Conservation (phyloP, 345 rosid species). For the Sisymbrium altissimum region DNA sequence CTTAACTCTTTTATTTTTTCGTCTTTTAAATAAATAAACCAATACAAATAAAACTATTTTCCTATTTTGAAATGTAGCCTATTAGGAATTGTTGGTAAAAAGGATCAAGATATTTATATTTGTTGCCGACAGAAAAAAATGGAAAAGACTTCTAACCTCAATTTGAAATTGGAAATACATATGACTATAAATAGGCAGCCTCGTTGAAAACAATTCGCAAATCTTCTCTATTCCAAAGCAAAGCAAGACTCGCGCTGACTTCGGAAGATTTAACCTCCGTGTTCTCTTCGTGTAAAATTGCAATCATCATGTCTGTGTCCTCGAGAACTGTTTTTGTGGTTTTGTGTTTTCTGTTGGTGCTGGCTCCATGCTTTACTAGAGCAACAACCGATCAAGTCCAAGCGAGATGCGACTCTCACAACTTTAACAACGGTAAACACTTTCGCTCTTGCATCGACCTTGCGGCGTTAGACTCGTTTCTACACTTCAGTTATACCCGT, state of each 20-base stretch:
- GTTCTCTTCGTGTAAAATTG: neutral
- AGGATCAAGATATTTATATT: neutral
- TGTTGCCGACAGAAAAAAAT: neutral
- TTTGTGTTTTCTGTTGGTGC: neutral
- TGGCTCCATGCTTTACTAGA: neutral
- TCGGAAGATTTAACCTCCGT: neutral
- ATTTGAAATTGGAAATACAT: neutral
- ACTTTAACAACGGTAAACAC: neutral
- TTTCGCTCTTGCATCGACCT: too few species aligned
- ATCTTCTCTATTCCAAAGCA: neutral
- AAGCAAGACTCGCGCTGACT: neutral
- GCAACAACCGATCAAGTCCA: neutral
- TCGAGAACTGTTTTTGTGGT: neutral
- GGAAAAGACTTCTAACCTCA: neutral
- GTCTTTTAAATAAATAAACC: neutral
- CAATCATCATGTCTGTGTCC: neutral
- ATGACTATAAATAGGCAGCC: neutral
- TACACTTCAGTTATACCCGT: conserved; percentile 47
- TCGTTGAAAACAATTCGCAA: neutral
- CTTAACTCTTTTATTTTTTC: neutral
- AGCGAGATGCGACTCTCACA: neutral
- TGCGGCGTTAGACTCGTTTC: conserved; percentile 9
- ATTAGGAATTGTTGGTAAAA: neutral
- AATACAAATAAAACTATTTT: neutral
- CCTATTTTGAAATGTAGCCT: neutral